These are phyloP conservation scores for Colletotrichum sp. DNA, from an alignment of 2,329 filamentous ascomycete species.

Conservation along the genomic window DNA sequence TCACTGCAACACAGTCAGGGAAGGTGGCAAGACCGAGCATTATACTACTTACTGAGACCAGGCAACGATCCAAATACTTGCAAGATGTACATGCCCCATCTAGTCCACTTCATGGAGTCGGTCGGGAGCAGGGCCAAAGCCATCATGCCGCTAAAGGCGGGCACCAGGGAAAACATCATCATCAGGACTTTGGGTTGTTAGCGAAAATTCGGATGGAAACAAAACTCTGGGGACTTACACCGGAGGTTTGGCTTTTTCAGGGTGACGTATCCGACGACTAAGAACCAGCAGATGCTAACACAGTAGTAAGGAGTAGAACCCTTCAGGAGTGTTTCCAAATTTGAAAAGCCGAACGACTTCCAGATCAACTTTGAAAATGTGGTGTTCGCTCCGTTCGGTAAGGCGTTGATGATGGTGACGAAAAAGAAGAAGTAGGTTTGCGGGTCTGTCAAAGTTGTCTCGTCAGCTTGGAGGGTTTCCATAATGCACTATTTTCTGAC, in stretches of 20 bases:
- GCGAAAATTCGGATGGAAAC: background rate
- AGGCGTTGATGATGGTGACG: slow-evolving; percentile 34
- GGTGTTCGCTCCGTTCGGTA: slow-evolving; percentile 37
- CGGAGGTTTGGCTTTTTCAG: slow-evolving; percentile 30
- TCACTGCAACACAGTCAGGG: slow-evolving; percentile 24
- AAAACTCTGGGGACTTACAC: slow-evolving; percentile 23
- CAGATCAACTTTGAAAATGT: slow-evolving; percentile 36
- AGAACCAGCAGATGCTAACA: slow-evolving; percentile 32
- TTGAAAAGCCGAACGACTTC: slow-evolving; percentile 35
- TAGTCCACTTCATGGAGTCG: slow-evolving; percentile 30
- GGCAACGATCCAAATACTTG: slow-evolving; percentile 29
- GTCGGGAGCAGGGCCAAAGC: slow-evolving; percentile 32
- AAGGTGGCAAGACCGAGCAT: background rate
- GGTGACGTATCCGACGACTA: slow-evolving; percentile 27
- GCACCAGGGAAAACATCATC: slow-evolving; percentile 33
- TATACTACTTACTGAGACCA: slow-evolving; percentile 25
- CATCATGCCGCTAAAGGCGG: slow-evolving; percentile 34
- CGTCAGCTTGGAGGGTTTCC: background rate
- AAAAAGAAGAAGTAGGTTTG: slow-evolving; percentile 41
- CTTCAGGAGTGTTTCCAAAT: slow-evolving; percentile 34
- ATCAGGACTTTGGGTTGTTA: slow-evolving; percentile 22
- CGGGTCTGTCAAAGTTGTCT: slow-evolving; percentile 23
- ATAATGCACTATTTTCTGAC: background rate
- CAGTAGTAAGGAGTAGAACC: slow-evolving; percentile 33
- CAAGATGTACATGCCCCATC: slow-evolving; percentile 37